phyloP scores from a whole-genome alignment of 306 rosid species.

The Acmispon strigosus region DNA sequence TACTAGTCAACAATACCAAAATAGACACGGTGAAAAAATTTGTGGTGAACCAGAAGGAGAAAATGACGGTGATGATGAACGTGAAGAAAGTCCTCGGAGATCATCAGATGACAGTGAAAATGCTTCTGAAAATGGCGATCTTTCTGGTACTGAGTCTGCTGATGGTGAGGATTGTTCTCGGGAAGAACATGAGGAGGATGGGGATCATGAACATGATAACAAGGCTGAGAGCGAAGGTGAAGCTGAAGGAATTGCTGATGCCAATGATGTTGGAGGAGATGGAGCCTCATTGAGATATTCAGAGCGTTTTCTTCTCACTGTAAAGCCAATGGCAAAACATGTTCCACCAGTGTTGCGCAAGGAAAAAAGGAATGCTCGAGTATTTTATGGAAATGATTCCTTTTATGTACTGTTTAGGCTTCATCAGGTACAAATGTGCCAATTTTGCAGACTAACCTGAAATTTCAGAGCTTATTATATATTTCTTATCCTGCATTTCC shows the following conservation, averaged over 20 bases:
- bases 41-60: slow-evolving; percentile 67
- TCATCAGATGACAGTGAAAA: slow-evolving; percentile 92
- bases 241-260: slow-evolving; percentile 94
- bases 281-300: slow-evolving; percentile 62
- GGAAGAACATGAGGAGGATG: slow-evolving; percentile 77
- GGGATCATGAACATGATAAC: slow-evolving; percentile 60
- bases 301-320: slow-evolving; percentile 71
- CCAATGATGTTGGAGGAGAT: slow-evolving; percentile 91
- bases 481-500: slow-evolving; percentile 3
- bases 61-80: slow-evolving; percentile 78
- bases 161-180: slow-evolving; percentile 95
- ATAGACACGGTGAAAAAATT: slow-evolving; percentile 53
- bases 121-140: slow-evolving; percentile 84
- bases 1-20: slow-evolving; percentile 48
- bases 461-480: neutral
- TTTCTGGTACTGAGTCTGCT: slow-evolving; percentile 84
- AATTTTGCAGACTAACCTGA: neutral
- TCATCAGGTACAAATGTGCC: slow-evolving; percentile 66
- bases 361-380: slow-evolving; percentile 47
- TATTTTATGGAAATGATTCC: slow-evolving; percentile 94
- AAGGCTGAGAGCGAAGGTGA: slow-evolving; percentile 99
- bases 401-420: slow-evolving; percentile 91
- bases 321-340: slow-evolving; percentile 89
- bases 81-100: slow-evolving; percentile 87
- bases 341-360: slow-evolving; percentile 49